phyloP scores from a whole-genome alignment of 2,329 filamentous ascomycete species.

The Trichoderma sp. region DNA sequence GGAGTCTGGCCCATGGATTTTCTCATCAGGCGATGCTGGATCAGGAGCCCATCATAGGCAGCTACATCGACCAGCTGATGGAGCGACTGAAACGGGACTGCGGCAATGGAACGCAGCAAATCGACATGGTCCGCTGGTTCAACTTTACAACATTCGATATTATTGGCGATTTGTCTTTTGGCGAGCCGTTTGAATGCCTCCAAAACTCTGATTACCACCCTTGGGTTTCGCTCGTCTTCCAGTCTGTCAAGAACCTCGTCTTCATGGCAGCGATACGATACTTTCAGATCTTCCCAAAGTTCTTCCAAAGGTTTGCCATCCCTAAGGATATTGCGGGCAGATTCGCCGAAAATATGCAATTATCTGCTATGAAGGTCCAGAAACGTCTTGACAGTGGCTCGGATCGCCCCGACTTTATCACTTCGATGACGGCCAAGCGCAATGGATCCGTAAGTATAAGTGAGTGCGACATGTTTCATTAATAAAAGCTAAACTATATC shows the following conservation, averaged over 20 bases:
- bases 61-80: slow-evolving; percentile 34
- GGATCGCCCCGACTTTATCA: slow-evolving; percentile 21
- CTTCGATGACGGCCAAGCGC: slow-evolving; percentile 17
- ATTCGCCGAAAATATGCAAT: slow-evolving; percentile 5
- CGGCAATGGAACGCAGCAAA: slow-evolving; percentile 4
- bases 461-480: fast-evolving
- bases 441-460: background rate
- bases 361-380: slow-evolving; percentile 16
- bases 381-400: slow-evolving; percentile 14
- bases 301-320: background rate
- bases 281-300: background rate
- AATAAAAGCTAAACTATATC: background rate
- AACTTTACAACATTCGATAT: slow-evolving; percentile 37
- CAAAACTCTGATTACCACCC: slow-evolving; percentile 31
- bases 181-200: slow-evolving; percentile 35
- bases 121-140: slow-evolving; percentile 36
- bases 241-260: slow-evolving; percentile 13
- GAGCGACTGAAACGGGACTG: slow-evolving; percentile 28
- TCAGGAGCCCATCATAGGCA: slow-evolving; percentile 36
- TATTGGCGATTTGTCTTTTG: slow-evolving; percentile 37
- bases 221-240: slow-evolving; percentile 33
- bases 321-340: background rate
- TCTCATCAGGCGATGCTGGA: slow-evolving; percentile 35
- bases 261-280: background rate
- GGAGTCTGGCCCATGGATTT: slow-evolving; percentile 35